Conservation (phyloP, 1,139 yeast genomes). For the Taphrina communis region DNA sequence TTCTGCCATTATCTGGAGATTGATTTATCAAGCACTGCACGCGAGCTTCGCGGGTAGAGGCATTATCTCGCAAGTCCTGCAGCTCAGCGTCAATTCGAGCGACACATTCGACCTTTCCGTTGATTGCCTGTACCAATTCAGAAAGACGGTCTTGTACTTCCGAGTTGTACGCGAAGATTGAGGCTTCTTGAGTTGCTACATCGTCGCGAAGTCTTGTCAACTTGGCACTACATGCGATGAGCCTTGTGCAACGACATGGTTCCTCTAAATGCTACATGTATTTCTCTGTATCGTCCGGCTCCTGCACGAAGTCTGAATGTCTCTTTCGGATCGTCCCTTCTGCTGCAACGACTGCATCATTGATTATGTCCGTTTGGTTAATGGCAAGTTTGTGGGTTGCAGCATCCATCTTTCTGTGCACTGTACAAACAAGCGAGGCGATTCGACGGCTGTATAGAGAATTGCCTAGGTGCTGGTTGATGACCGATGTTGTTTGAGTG, state of each 20-base stretch:
- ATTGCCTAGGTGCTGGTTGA: no score
- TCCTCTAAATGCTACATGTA: background rate
- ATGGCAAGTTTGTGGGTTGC: background rate
- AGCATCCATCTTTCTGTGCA: background rate
- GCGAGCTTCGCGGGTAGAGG: background rate
- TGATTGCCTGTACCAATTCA: background rate
- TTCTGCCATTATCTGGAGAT: background rate
- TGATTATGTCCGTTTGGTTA: background rate
- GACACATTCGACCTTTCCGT: background rate
- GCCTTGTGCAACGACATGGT: background rate
- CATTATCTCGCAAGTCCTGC: background rate
- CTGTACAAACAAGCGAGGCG: no score
- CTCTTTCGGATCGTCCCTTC: background rate
- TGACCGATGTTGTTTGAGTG: background rate
- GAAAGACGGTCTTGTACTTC: background rate
- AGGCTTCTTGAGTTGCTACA: background rate
- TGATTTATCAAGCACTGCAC: background rate
- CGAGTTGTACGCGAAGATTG: background rate
- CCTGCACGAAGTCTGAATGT: background rate
- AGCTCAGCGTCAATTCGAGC: constrained; percentile 10
- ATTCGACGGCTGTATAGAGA: no score
- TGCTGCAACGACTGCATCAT: constrained; percentile 5
- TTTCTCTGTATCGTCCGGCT: background rate
- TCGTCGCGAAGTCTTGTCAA: background rate
- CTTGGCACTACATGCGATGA: background rate